Conservation (phyloP, 2,329 filamentous ascomycete species). For the Aspergillus sergii region DNA sequence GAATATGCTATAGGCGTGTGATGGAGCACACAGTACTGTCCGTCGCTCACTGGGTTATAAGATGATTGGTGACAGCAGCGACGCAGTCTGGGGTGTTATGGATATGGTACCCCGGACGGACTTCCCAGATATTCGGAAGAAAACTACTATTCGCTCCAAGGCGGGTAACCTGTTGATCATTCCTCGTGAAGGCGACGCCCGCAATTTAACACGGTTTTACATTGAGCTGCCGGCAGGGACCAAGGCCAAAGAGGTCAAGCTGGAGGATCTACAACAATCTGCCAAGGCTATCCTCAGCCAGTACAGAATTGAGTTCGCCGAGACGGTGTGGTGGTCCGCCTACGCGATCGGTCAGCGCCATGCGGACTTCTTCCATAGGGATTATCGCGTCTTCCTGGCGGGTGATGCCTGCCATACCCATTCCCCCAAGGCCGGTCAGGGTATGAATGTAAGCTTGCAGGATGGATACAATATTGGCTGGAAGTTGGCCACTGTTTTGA, state of each 20-base stretch:
- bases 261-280: conserved; percentile 56
- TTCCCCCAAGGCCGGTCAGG: conserved; percentile 71
- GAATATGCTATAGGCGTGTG: conserved; percentile 46
- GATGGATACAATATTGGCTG: conserved; percentile 64
- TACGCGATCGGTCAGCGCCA: conserved; percentile 73
- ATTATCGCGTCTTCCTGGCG: conserved; percentile 67
- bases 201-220: conserved; percentile 63
- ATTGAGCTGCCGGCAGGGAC: conserved; percentile 59
- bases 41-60: conserved; percentile 45
- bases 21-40: conserved; percentile 50
- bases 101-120: conserved; percentile 53
- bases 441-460: conserved; percentile 56
- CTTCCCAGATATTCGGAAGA: conserved; percentile 56
- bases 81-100: conserved; percentile 62
- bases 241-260: conserved; percentile 54
- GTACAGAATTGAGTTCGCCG: conserved; percentile 57
- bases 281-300: conserved; percentile 58
- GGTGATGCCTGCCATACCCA: conserved; percentile 72
- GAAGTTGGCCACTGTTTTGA: conserved; percentile 58
- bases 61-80: conserved; percentile 63
- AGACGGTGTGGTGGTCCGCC: conserved; percentile 69
- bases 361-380: conserved; percentile 68
- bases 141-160: conserved; percentile 51
- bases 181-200: conserved; percentile 56
- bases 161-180: conserved; percentile 54